Evolutionary conservation across 805 yeast species (phyloP).

Genomic region (Candida succiphila): DNA sequence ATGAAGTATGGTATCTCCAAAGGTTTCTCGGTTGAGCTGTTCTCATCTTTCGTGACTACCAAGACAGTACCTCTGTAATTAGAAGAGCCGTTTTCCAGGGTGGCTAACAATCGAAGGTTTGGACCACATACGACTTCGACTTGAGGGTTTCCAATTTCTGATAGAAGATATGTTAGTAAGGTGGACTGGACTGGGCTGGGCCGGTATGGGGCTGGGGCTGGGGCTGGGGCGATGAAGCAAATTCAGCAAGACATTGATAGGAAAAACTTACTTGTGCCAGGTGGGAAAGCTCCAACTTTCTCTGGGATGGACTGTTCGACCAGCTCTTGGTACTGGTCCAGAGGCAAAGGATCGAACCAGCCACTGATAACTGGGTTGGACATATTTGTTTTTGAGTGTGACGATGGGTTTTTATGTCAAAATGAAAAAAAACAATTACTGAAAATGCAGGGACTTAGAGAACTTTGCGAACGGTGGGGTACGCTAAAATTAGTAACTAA

Average conservation of each 20-base stretch:
- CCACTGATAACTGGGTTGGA: slow-evolving; percentile 1
- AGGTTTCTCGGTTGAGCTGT: slow-evolving; percentile 7
- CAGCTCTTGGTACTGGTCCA: slow-evolving; percentile 12
- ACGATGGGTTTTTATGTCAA: too few relatives aligned
- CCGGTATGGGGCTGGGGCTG: too few relatives aligned
- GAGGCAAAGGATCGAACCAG: slow-evolving; percentile 22
- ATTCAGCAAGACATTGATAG: too few relatives aligned
- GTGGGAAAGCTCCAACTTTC: slow-evolving; percentile 10
- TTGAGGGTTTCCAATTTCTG: slow-evolving; percentile 1
- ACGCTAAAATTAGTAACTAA: too few relatives aligned
- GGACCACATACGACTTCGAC: slow-evolving; percentile 70
- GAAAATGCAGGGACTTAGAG: too few relatives aligned
- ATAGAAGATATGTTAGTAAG: not conserved
- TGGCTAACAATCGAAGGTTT: slow-evolving; percentile 54
- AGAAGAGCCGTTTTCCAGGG: slow-evolving; percentile 36
- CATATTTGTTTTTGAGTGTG: too few relatives aligned
- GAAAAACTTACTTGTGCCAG: slow-evolving; percentile 6
- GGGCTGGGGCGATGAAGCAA: too few relatives aligned
- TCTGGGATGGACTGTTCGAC: slow-evolving; percentile 13
- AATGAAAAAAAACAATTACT: too few relatives aligned
- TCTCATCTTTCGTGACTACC: slow-evolving; percentile 39
- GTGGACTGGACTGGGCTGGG: too few relatives aligned
- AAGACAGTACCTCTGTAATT: slow-evolving; percentile 63
- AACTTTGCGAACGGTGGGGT: too few relatives aligned
- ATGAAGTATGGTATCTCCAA: slow-evolving; percentile 24